Evolutionary conservation across 1,284 basidiomycete genomes (phyloP).

Genomic region (Moesziomyces sp.): DNA sequence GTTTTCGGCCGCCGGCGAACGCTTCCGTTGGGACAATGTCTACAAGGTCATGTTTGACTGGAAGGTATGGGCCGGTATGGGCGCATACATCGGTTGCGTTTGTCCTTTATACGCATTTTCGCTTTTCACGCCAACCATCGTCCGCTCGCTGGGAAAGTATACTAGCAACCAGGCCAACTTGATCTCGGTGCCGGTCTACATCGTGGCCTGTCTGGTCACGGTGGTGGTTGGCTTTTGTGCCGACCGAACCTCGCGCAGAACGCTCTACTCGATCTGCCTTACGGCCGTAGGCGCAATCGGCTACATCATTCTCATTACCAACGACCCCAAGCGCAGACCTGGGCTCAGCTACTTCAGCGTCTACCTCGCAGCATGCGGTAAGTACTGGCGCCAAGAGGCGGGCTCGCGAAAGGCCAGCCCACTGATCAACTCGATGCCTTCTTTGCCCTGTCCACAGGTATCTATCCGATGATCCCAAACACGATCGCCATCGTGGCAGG

Average conservation of each 20-base stretch:
- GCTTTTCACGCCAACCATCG: conserved; percentile 74
- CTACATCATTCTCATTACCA: conserved; percentile 77
- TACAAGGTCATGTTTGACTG: conserved; percentile 75
- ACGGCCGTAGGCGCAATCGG: conserved; percentile 70
- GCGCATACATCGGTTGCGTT: conserved; percentile 40
- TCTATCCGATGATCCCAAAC: conserved; percentile 79
- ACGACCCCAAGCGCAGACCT: conserved; percentile 67
- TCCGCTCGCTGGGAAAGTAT: conserved; percentile 34
- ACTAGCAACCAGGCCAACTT: conserved; percentile 56
- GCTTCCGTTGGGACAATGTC: conserved; percentile 75
- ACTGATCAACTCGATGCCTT: background rate
- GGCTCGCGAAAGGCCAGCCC: too few relatives aligned
- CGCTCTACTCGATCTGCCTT: conserved; percentile 73
- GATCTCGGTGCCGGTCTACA: conserved; percentile 55
- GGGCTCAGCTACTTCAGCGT: conserved; percentile 78
- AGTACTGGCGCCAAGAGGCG: background rate
- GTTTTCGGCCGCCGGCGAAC: conserved; percentile 79
- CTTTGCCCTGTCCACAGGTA: conserved; percentile 54
- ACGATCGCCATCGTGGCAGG: conserved; percentile 78
- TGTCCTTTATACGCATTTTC: conserved; percentile 77
- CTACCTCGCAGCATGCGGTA: conserved; percentile 71
- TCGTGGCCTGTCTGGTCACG: conserved; percentile 74
- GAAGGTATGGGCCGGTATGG: conserved; percentile 78
- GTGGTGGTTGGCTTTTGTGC: conserved; percentile 75
- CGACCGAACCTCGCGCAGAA: conserved; percentile 74